Conservation (phyloP, 768 basidiomycete genomes). For the Tylopilus sp. region DNA sequence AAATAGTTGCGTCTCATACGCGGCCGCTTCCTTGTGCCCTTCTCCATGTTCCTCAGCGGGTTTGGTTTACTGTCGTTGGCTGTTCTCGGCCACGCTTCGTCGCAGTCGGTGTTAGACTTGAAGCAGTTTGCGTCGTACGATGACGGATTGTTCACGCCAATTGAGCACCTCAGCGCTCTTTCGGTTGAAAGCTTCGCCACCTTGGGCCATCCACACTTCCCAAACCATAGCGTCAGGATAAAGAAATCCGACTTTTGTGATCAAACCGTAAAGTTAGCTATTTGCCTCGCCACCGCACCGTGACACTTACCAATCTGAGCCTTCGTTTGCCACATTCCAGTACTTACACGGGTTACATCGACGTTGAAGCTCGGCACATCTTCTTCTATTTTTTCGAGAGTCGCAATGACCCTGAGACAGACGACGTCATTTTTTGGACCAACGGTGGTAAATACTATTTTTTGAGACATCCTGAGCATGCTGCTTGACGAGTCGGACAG, state of each 20-base stretch:
- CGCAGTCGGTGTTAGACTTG: slow-evolving; percentile 19
- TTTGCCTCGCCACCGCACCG: too few species aligned
- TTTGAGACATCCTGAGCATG: background rate
- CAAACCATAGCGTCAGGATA: slow-evolving; percentile 39
- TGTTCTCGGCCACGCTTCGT: slow-evolving; percentile 12
- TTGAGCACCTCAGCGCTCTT: slow-evolving; percentile 28
- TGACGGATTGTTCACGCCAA: slow-evolving; percentile 33
- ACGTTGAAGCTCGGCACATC: slow-evolving; percentile 58
- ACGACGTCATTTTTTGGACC: slow-evolving; percentile 60
- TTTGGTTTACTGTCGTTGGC: slow-evolving; percentile 19
- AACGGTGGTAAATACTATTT: slow-evolving; percentile 46
- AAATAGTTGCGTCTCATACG: too few species aligned
- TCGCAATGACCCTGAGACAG: slow-evolving; percentile 51
- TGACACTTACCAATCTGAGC: background rate
- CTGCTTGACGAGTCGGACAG: slow-evolving; percentile 9
- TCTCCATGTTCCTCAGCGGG: slow-evolving; percentile 8
- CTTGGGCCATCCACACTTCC: slow-evolving; percentile 43
- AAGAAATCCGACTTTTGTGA: slow-evolving; percentile 41
- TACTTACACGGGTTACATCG: slow-evolving; percentile 65
- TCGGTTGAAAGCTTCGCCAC: slow-evolving; percentile 34
- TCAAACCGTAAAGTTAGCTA: slow-evolving; percentile 35
- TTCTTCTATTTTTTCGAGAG: slow-evolving; percentile 81
- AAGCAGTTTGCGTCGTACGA: slow-evolving; percentile 19
- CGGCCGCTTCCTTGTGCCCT: too few species aligned
- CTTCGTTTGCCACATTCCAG: slow-evolving; percentile 26